Evolutionary conservation across 768 basidiomycete genomes (phyloP), one percentile per base, ranked within the genome.

Genomic region (Kwoniella europaea): DNA sequence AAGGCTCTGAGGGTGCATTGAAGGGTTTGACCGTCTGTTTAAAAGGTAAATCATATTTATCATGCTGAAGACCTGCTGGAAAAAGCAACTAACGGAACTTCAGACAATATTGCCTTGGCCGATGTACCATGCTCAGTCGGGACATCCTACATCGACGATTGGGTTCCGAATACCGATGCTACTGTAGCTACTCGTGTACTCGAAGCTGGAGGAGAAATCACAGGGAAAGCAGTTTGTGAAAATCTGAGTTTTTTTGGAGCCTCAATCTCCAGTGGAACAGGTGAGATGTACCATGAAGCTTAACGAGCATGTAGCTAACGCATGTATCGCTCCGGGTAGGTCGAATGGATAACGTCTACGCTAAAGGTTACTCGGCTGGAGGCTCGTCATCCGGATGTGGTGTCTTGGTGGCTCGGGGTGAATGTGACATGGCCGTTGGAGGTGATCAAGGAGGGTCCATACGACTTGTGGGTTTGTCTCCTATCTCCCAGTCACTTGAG

Each of bases 391-490:
- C 86, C 7, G 86, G 87, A 12, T 85, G 84, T 50, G 86, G 82
- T 9, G 84, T 82, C 9, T 84, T 86, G 16, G 79, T 87, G 3
- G 84, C 82, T 0, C 74, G 77, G 3, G 85, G 84, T 13, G 81
- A 82, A 22, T 85, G 84, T 20, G 86, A 87, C 57, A 75, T 87
- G 75, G 86, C 81, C 13, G 83, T 87, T 42, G 87, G 87, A 0
- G 86, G 85, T n/a, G 86, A 86, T 68, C 87, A 87, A 74, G 86
- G 87, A 20, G 86, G 86, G 3, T 85, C 84, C 15, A 86, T 87
- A 42, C 84, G 86, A 20, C 74, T 80, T 12, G 86, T 86, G 16
- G 77, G 84, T 24, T 62, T 41, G 16, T 18, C 24, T 57, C 44
- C 12, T 16, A n/a, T 15, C 27, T 27, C 27, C 13, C 55, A 20